Evolutionary conservation across 495 filamentous ascomycete genomes (phyloP), one percentile per base, ranked within the genome.

Genomic region (Xylaria sp.): DNA sequence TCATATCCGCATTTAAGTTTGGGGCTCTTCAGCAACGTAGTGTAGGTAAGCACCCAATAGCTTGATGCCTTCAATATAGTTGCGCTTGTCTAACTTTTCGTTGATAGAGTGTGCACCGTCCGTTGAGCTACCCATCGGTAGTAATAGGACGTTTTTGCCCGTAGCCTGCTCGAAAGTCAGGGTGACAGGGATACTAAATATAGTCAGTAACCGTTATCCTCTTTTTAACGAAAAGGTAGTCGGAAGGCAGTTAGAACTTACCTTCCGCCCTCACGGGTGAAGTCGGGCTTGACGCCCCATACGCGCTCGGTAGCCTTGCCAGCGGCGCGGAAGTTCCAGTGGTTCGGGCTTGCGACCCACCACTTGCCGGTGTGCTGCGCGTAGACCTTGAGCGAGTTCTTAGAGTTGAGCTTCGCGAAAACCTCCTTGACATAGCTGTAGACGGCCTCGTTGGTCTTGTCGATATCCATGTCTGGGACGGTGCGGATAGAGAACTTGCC

Each of bases 11-110:
- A 55, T 71, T 71, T 80, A 83, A 48, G 75, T 72, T 74, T 77
- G 89, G 35, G 93, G 90, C 85, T 99, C 95, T 77, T 95, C 95
- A 0, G 95, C 93, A 67, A 97, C 94, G 76, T 97, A 98, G 84
- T 98, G 96, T 78, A 99, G 83, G 78, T 99, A 99, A 21, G 96
- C 94, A 19, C 96, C 96, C 62, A 98, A 80, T 59, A 98, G 80
- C 86, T 98, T 98, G 73, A 91, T 97, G n/a, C 96, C 96, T 84
- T 98, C 94, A 76, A 99, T 96, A 79, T 98, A 99, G 79, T 99
- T 99, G 79, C 87, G 89, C 86, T 90, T 92, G 81, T 99, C 96
- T 50, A 99, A 87, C 85, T 99, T 99, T 86, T 99, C 96, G 79
- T 99, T 99, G 80, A 97, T 92, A 41, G 92, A 95, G 82, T 99